Evolutionary conservation across 257 asterid species (phyloP).

Genomic region (Sherardia arvensis): DNA sequence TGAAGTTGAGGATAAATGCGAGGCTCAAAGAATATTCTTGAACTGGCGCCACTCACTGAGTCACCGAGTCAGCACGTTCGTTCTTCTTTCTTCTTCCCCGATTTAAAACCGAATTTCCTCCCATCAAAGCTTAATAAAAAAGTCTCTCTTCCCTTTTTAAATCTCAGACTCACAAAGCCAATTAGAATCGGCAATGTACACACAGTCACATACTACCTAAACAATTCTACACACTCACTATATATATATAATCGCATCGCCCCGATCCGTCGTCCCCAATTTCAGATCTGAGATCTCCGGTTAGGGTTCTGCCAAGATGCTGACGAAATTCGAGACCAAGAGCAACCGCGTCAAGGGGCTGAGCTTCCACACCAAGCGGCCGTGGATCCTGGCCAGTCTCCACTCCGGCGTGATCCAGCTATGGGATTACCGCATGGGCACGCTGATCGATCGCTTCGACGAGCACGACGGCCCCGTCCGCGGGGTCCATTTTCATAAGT

Average conservation of each 20-base stretch:
- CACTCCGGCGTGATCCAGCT: slow-evolving; percentile 99
- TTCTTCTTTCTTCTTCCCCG: neutral
- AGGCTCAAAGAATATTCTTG: neutral
- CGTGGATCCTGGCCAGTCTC: slow-evolving; percentile 99
- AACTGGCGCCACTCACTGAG: neutral
- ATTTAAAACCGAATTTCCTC: neutral
- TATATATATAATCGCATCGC: neutral
- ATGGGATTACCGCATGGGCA: slow-evolving; percentile 99
- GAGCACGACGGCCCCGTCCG: slow-evolving; percentile 97
- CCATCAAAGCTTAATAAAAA: neutral
- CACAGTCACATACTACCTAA: neutral
- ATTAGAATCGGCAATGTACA: neutral
- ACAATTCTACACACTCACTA: neutral
- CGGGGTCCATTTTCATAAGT: slow-evolving; percentile 77
- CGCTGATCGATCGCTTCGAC: slow-evolving; percentile 87
- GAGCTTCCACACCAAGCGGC: slow-evolving; percentile 90
- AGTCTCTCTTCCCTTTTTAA: neutral
- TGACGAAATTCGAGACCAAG: slow-evolving; percentile 97
- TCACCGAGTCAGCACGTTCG: neutral
- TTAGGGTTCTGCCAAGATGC: slow-evolving; percentile 35
- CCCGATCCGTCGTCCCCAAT: neutral
- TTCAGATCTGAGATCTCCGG: slow-evolving; percentile 21
- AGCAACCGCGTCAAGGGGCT: slow-evolving; percentile 95
- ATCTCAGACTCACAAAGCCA: neutral
- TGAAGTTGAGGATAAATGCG: neutral